Percentiles rank a stretch among this genome's conserved stretches.
These are phyloP conservation scores for Solanum microdontum DNA, from an alignment of 257 asterid genomes.

Conservation along the genomic window DNA sequence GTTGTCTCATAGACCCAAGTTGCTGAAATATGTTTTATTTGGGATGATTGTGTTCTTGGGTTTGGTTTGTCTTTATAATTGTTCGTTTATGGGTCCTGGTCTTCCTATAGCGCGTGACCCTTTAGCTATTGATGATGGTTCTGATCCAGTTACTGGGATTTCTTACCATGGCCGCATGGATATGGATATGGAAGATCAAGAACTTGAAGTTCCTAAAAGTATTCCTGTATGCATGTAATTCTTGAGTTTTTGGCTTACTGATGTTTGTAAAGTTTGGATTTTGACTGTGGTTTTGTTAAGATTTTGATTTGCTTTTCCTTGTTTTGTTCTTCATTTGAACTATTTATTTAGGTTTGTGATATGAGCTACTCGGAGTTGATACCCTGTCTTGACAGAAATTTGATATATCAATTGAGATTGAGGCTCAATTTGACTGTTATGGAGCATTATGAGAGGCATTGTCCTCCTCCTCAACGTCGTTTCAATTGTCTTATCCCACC, in stretches of 20 bases:
- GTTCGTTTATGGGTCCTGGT: conserved; percentile 37
- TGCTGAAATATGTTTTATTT: conserved; percentile 36
- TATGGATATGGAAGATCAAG: conserved; percentile 52
- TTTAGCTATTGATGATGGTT: conserved; percentile 27
- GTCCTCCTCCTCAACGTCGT: conserved; percentile 75
- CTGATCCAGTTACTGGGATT: conserved; percentile 42
- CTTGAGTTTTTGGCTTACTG: neutral
- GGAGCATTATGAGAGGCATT: conserved; percentile 98
- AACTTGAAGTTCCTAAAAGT: conserved; percentile 45
- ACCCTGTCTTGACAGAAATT: conserved; percentile 76
- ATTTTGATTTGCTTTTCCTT: neutral
- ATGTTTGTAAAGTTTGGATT: neutral
- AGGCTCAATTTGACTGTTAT: conserved; percentile 66
- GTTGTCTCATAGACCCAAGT: conserved; percentile 16
- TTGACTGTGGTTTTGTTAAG: neutral
- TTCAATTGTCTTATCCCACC: conserved; percentile 91
- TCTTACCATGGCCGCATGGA: conserved; percentile 19
- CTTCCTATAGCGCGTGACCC: conserved; percentile 47
- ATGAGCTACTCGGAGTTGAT: conserved; percentile 68
- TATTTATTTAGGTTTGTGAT: conserved; percentile 61
- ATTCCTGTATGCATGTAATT: conserved; percentile 46
- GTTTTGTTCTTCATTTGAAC: neutral
- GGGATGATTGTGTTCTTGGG: conserved; percentile 49
- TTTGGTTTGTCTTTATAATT: conserved; percentile 53
- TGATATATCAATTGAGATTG: conserved; percentile 54